These are phyloP conservation scores for Linnemannia hyalina DNA, from an alignment of 192 early-diverging fungal genomes.

Conservation along the genomic window DNA sequence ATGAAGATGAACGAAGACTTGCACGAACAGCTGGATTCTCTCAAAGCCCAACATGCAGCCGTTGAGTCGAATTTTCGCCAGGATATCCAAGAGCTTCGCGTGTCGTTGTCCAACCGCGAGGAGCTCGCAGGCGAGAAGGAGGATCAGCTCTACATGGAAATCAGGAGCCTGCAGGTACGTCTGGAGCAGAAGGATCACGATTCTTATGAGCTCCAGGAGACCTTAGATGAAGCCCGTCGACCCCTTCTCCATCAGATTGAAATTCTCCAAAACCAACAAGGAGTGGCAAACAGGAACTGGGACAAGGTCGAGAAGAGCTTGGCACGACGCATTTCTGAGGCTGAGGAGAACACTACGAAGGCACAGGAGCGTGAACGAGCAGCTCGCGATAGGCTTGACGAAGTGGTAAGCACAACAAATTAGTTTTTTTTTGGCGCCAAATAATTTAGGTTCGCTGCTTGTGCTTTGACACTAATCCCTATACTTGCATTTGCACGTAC, in stretches of 20 bases:
- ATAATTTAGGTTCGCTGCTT: background rate
- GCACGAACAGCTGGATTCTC: conserved; percentile 39
- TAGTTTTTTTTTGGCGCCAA: too few relatives aligned
- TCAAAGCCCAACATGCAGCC: conserved; percentile 44
- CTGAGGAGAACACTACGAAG: conserved; percentile 31
- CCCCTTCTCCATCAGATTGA: conserved; percentile 63
- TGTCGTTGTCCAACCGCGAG: conserved; percentile 57
- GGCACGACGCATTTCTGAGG: conserved; percentile 35
- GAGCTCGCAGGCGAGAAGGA: conserved; percentile 58
- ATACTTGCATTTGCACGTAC: background rate
- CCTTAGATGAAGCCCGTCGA: conserved; percentile 59
- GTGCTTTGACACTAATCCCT: too few relatives aligned
- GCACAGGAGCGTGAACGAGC: conserved; percentile 37
- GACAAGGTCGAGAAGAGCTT: conserved; percentile 60
- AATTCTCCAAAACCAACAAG: conserved; percentile 59
- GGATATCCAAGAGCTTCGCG: conserved; percentile 61
- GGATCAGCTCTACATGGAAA: conserved; percentile 58
- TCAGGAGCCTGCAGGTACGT: conserved; percentile 52
- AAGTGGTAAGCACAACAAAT: conserved; percentile 19
- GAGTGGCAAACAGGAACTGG: conserved; percentile 51
- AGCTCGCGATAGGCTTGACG: conserved; percentile 31
- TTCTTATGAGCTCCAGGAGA: conserved; percentile 53
- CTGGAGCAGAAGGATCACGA: conserved; percentile 57
- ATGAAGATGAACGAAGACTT: conserved; percentile 61
- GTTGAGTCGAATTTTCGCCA: conserved; percentile 33